Evolutionary conservation across 2,329 filamentous ascomycete genomes (phyloP).

Genomic region (Calonectria naviculata): DNA sequence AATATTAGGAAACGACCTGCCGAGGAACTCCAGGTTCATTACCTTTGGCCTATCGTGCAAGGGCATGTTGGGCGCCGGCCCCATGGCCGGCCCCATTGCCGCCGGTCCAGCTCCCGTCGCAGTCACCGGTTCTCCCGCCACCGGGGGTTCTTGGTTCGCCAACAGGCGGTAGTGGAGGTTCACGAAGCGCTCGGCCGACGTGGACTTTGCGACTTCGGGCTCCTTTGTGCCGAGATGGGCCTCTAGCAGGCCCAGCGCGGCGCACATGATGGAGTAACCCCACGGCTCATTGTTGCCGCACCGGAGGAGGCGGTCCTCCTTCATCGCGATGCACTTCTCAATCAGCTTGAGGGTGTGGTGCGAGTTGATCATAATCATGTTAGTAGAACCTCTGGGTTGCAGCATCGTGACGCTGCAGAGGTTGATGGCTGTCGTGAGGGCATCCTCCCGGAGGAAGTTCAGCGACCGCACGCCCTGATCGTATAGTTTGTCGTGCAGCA

Average conservation of each 20-base stretch:
- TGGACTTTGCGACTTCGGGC: conserved; percentile 66
- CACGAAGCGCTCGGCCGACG: conserved; percentile 69
- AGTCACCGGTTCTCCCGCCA: conserved; percentile 45
- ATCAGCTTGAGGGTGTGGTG: conserved; percentile 70
- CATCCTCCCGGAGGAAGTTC: conserved; percentile 70
- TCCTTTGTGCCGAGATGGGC: conserved; percentile 69
- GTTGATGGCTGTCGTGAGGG: conserved; percentile 69
- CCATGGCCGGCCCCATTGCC: conserved; percentile 40
- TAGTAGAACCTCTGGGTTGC: conserved; percentile 67
- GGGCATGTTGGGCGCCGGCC: conserved; percentile 45
- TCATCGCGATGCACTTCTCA: conserved; percentile 70
- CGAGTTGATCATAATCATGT: conserved; percentile 72
- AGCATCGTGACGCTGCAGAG: conserved; percentile 71
- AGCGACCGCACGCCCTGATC: conserved; percentile 68
- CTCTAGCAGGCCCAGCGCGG: conserved; percentile 68
- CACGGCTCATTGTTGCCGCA: conserved; percentile 73
- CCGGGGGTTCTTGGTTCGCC: conserved; percentile 62
- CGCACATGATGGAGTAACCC: conserved; percentile 73
- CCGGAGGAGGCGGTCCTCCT: conserved; percentile 69
- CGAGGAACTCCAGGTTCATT: conserved; percentile 41
- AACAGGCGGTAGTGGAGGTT: conserved; percentile 68
- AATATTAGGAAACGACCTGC: conserved; percentile 44
- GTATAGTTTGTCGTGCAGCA: conserved; percentile 70
- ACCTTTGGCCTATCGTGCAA: conserved; percentile 54
- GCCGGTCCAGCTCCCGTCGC: conserved; percentile 38